Evolutionary conservation across 2,329 filamentous ascomycete genomes (phyloP).

Genomic region (Polychaeton citri): DNA sequence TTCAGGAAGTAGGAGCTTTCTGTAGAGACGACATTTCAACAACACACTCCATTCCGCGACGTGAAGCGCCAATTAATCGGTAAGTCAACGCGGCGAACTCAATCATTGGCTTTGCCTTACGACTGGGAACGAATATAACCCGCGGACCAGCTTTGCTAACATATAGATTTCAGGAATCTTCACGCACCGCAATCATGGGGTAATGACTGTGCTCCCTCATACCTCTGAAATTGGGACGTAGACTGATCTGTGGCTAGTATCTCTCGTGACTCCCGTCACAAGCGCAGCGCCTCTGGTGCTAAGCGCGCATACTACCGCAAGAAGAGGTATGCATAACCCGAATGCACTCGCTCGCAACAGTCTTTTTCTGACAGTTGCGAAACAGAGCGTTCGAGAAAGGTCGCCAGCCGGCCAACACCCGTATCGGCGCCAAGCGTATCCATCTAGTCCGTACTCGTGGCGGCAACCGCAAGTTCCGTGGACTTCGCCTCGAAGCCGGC

Average conservation of each 20-base stretch:
- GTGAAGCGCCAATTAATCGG: neutral
- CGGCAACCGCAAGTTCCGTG: constrained; percentile 99
- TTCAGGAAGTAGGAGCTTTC: neutral
- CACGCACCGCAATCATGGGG: constrained; percentile 39
- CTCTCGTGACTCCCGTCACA: constrained; percentile 99
- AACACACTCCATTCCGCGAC: neutral
- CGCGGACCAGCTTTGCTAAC: neutral
- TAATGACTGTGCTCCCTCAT: constrained; percentile 20
- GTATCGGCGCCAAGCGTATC: constrained; percentile 94
- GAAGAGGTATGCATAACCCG: constrained; percentile 47
- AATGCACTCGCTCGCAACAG: constrained; percentile 54
- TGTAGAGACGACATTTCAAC: neutral
- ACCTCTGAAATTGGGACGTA: constrained; percentile 2
- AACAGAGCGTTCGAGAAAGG: constrained; percentile 99
- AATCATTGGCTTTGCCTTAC: too few relatives aligned
- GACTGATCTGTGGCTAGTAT: constrained; percentile 52
- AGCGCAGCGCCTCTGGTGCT: constrained; percentile 97
- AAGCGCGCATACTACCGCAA: constrained; percentile 54
- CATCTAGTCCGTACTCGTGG: constrained; percentile 94
- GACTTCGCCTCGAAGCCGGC: constrained; percentile 92
- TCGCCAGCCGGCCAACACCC: constrained; percentile 98
- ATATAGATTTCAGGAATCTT: constrained; percentile 23
- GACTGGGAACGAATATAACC: too few relatives aligned
- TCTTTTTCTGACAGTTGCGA: constrained; percentile 33
- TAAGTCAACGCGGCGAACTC: neutral